Base-by-base conservation (phyloP, 2,329 filamentous ascomycete species). In the Penicillium occitanis region DNA sequence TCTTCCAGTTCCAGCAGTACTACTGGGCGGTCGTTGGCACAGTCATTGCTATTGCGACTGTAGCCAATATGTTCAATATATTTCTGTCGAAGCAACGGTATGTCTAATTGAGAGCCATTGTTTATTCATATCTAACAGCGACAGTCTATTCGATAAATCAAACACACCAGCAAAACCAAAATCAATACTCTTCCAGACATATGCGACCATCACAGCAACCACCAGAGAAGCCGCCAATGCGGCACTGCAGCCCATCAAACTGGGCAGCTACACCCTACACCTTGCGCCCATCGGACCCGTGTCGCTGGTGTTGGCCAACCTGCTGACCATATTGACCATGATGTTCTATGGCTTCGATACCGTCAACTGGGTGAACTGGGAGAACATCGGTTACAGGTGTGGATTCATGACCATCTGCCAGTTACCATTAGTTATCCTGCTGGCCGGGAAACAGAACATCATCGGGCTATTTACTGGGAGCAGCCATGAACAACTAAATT, bases 331-430 rank as follows among this genome's bases (percentile, higher is more conserved):
- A 1, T 70, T 87, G n/a, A 76, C 86, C 1, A 79, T 87, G 33
- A 86, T 82, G 70, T 84, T 87, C 68, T 87, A 86, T 71, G 81
- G 81, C 37, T 77, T 87, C 35, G 77, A 87, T 70, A 79, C 84
- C 0, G 75, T 72, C 0, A 77, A 85, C 64, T 74, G 79, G 57
- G 82, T 82, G 75, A 77, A 78, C 50, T 86, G 83, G 79, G 86
- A 88, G 70, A 76, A 82, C 55, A 81, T 88, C 64, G 86, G 82
- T 13, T 87, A 86, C 70, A 81, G 85, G 37, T 82, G 82, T 4
- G 85, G 83, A 4, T 85, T 82, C 64, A 78, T 87, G 51, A 79
- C 83, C 13, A 76, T 86, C 57, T 77, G 80, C 10, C 85, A 87
- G 69, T 69, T 87, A 2, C 85, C 85, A 1, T 73, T 87, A n/a